A percentile compares a stretch with the other conserved stretches of the same genome.
phyloP scores from a whole-genome alignment of 495 filamentous ascomycete species.

The Neurospora intermedia region DNA sequence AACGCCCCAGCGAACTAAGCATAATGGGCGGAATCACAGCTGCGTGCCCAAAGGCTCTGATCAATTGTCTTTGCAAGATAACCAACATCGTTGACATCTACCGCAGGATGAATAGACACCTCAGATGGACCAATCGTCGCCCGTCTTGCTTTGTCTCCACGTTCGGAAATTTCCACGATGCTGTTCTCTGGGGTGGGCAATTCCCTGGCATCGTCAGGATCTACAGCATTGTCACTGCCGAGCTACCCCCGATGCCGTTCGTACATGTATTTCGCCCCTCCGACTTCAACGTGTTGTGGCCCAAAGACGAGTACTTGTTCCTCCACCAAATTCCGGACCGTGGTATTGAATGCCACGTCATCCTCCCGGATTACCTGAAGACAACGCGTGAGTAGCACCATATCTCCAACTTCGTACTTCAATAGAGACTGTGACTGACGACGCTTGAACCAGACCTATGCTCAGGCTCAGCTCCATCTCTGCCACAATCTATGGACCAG shows the following conservation, averaged over 20 bases:
- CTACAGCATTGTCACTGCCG: no score
- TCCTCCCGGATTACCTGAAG: no score
- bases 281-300: not conserved
- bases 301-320: not conserved
- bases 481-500: not conserved
- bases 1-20: no score
- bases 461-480: not conserved
- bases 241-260: no score
- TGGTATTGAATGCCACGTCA: no score
- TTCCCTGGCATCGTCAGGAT: no score
- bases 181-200: not conserved
- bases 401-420: no score
- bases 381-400: no score
- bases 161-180: not conserved
- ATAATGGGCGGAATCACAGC: no score
- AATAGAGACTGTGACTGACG: no score
- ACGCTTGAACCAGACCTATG: no score
- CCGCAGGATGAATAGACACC: not conserved
- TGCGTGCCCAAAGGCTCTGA: no score
- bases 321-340: not conserved
- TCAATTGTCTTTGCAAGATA: rapidly evolving
- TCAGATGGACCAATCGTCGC: not conserved
- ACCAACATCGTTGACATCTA: not conserved
- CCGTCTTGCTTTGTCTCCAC: not conserved
- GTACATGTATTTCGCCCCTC: not conserved